These are phyloP conservation scores for Psilocybe cyanescens DNA, from an alignment of 768 basidiomycete genomes.

Conservation along the genomic window DNA sequence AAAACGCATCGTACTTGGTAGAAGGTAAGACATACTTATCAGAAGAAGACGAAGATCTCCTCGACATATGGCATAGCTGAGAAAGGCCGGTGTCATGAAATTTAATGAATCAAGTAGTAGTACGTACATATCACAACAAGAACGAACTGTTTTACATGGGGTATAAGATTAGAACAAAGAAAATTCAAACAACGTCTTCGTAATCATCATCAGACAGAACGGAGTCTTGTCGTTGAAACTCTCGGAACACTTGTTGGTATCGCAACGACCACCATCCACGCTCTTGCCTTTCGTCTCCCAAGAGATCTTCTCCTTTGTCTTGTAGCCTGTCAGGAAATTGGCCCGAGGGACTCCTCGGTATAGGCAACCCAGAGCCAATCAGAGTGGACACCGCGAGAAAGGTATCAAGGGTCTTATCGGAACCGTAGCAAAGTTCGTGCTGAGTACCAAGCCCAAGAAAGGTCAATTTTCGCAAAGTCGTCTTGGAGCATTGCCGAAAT, in stretches of 20 bases:
- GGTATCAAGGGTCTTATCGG: slow-evolving; percentile 31
- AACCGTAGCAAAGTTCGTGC: slow-evolving; percentile 24
- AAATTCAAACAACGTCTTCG: slow-evolving; percentile 15
- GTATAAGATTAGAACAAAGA: slow-evolving; percentile 1
- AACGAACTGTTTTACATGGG: neutral
- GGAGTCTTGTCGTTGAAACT: slow-evolving; percentile 46
- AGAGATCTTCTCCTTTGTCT: slow-evolving; percentile 9
- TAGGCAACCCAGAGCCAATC: slow-evolving; percentile 49
- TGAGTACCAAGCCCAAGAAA: slow-evolving; percentile 26
- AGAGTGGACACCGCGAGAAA: slow-evolving; percentile 39
- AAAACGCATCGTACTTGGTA: slow-evolving; percentile 4
- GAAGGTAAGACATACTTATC: slow-evolving; percentile 5
- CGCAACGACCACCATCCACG: slow-evolving; percentile 33
- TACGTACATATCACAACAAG: neutral
- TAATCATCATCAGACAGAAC: slow-evolving; percentile 21
- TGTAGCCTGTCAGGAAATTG: slow-evolving; percentile 40
- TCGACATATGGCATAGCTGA: neutral
- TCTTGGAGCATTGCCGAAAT: slow-evolving; percentile 53
- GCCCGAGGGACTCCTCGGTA: slow-evolving; percentile 77
- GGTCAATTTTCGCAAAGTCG: slow-evolving; percentile 44
- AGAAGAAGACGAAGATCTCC: slow-evolving; percentile 7
- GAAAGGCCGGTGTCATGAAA: slow-evolving; percentile 10
- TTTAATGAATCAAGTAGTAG: neutral
- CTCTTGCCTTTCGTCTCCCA: slow-evolving; percentile 29
- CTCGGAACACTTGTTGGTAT: slow-evolving; percentile 40